Percentiles rank a stretch among this genome's conserved stretches.
These are phyloP conservation scores for Talaromyces nanjingensis DNA, from an alignment of 495 filamentous ascomycete species.

Conservation along the genomic window DNA sequence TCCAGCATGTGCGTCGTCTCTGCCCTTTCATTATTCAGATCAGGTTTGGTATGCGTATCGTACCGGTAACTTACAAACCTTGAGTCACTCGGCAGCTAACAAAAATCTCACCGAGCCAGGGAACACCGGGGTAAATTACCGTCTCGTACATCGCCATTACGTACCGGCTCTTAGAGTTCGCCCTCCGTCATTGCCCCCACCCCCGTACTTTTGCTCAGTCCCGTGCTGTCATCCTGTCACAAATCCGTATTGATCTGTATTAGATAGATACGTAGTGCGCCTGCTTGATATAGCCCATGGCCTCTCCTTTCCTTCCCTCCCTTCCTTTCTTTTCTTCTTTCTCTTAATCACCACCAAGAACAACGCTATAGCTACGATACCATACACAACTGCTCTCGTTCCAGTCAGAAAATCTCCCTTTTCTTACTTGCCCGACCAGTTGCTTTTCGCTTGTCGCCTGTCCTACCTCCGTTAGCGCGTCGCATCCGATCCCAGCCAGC, in stretches of 20 bases:
- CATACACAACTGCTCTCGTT: conserved; percentile 4
- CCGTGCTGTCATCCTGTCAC: background rate
- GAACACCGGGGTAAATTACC: background rate
- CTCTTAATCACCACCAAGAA: conserved; percentile 10
- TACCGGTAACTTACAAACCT: background rate
- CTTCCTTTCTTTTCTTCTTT: conserved; percentile 9
- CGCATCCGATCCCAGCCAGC: conserved; percentile 18
- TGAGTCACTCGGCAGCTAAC: background rate
- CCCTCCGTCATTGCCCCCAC: background rate
- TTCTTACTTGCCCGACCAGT: conserved; percentile 2
- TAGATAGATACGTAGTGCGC: background rate
- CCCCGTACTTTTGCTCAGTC: background rate
- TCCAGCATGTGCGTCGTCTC: conserved; percentile 7
- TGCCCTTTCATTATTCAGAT: background rate
- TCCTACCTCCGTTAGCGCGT: conserved; percentile 17
- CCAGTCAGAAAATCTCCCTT: background rate
- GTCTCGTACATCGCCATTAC: background rate
- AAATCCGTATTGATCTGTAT: background rate
- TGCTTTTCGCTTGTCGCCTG: conserved; percentile 13
- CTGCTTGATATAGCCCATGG: background rate
- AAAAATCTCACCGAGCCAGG: background rate
- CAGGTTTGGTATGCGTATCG: background rate
- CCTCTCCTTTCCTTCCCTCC: conserved; percentile 10
- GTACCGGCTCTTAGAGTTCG: background rate
- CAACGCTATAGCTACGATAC: background rate